Evolutionary conservation across 2,329 filamentous ascomycete genomes (phyloP), one percentile per base, ranked within the genome.

Genomic region (Phialocephala subalpina): DNA sequence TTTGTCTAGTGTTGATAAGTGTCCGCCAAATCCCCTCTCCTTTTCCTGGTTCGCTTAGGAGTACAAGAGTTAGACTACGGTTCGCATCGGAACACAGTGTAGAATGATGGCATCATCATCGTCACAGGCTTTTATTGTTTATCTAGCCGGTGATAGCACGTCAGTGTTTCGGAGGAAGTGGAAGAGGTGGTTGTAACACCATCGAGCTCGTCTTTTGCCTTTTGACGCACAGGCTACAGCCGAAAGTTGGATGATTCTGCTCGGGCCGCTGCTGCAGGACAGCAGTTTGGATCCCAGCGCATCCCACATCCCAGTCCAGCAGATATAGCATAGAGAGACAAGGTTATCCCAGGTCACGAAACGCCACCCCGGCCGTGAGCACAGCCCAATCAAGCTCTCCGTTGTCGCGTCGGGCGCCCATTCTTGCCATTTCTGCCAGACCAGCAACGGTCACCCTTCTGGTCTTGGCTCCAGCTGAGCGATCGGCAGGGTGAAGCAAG

Each of bases 401-500:
- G 12, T 25, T 29, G 47, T 12, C 47, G 14, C 52, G 29, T 57
- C 33, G 29, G 29, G 29, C 55, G 29, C 55, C 33, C 55, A 22
- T 36, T 35, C 8, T 55, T 33, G 18, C 52, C 29, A 16, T 35
- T 35, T 22, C 20, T 52, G 53, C 45, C 36, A 33, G 18, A 27
- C 14, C 49, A 53, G 25, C 49, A 53, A 11, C 29, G 25, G 36
- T 57, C 40, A 27, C 12, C 27, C 36, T 20, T 14, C n/a, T 35
- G n/a, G 14, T 22, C 35, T 22, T 45, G 59, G 65, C 62, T 59
- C 42, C 45, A 63, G 63, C 63, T 69, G 65, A 67, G 62, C 47
- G 60, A 57, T 25, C 33, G 55, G 33, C 33, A 57, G 33, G 53
- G 53, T 57, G 14, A n/a, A 20, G 47, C 49, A 38, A 62, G 63